Base-by-base conservation (phyloP, 1,284 basidiomycete genomes). In the Agroathelia rolfsii region DNA sequence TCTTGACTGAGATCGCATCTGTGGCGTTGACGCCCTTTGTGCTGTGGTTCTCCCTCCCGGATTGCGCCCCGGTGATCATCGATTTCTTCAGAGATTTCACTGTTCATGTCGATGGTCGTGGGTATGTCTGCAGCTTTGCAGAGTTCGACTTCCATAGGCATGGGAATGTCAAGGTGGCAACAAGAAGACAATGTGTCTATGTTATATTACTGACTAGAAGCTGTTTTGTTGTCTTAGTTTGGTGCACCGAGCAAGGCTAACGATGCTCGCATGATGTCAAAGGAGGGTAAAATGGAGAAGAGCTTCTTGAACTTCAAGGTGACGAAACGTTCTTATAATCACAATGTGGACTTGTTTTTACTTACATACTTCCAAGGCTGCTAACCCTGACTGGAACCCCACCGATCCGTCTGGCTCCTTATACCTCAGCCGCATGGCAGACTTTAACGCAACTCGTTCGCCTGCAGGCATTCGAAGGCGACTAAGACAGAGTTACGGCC, bases 281-380 rank as follows among this genome's bases (percentile, higher is more conserved):
- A 85, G 44, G 85, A 93, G 45, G 85, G 87, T 34, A 95, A 97
- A 68, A 96, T 98, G 90, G 94, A 98, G 65, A 93, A 97, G 64
- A 86, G 80, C 48, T 90, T 98, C 59, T 62, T 97, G 22, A 92
- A 89, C 49, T 98, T 98, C 70, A 94, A 92, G 63, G 79, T 75
- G 31, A 13, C 43, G 32, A 11, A 10, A 4, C 23, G 5, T 31
- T 24, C 6, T 15, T n/a, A 8, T 35, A 11, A 22, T 10, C 10
- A 15, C 12, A 35, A 9, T 16, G 28, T 17, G 32, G 16, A 17
- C 24, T 17, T 10, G 14, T 30, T 36, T 26, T 29, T 2, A 40
- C 15, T 28, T 12, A 34, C 14, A 9, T 20, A 6, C 11, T 13
- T 27, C 39, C 16, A 40, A 80, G 71, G 87, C 87, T 27, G 82